Evolutionary conservation across 257 asterid species (phyloP), one percentile per base, ranked within the genome.

Genomic region (Handroanthus guayacan): DNA sequence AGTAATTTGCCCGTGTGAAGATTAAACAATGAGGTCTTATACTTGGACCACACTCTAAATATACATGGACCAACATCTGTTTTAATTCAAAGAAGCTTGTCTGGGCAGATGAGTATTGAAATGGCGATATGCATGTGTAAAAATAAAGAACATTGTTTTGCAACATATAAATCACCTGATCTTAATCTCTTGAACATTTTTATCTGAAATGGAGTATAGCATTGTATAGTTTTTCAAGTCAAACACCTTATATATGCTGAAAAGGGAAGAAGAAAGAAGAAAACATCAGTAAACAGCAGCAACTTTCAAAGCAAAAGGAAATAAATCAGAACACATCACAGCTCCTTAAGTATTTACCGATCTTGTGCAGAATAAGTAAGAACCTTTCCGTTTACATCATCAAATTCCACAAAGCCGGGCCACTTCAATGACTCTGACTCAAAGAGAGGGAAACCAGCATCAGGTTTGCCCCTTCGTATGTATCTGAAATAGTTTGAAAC

Each of bases 321-420:
- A 50, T 18, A 17, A 25, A 61, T 41, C 9, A 57, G 18, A 4
- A 44, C 17, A 44, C 17, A 51, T 31, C 34, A 70, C 4, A 75
- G 58, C 17, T 50, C 6, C 41, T 51, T 44, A 54, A 76, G 37
- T 61, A 56, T 62, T 70, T 72, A 84, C 96, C 91, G 82, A 76
- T 92, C 93, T 80, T 92, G 97, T 38, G 96, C 93, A 67, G 97
- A 92, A 82, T 90, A 90, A 8, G 97, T 92, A 73, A 92, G 96
- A 54, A 92, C 97, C 82, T 90, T 92, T 10, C 95, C 97, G 73
- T 92, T 92, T 55, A 92, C 97, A 67, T 92, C 97, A 75, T 90
- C 97, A 52, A 92, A 92, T 85, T 90, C 97, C 67, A 90, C 97
- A 82, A 92, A 92, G 51, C 97, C 97, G 6, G 97, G 97, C 97